Base-by-base conservation (phyloP, 192 early-diverging fungal species). In the Ramicandelaber brevisporus region DNA sequence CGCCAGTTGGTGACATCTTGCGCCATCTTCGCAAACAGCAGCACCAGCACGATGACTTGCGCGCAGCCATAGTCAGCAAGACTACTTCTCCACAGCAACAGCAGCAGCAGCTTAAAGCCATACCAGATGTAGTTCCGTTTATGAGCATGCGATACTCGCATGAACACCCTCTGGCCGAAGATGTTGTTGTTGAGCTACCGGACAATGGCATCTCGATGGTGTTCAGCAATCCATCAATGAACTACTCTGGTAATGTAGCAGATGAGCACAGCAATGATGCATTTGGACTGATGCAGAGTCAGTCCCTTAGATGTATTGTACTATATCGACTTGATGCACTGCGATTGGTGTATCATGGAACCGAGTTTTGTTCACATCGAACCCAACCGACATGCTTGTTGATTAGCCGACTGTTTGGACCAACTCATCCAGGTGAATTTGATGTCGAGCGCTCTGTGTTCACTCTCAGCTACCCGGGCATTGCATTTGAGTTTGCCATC, bases 401-500 rank as follows among this genome's bases (percentile, higher is more conserved):
- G 1, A 63, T 75, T 10, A 70, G 76, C 49, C 63, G 64, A 34
- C 41, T 63, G 5, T 73, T 80, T 56, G 77, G 77, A 6, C 59
- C 64, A 9, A 62, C 64, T 4, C 58, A 53, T 32, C 69, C 61
- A 25, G 74, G 74, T 21, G 59, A 58, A 27, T 68, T 70, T 34
- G 50, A 68, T 29, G 20, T 33, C 0, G 23, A 32, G 13, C 49
- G 50, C 18, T 45, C 59, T 11, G 34, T 51, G 26, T 79, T 75
- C 30, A 62, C 60, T 2, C 38, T 79, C 10, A 65, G 53, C 29
- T 79, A 79, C 43, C 72, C 70, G 64, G 75, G 75, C 16, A 31
- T 79, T 4, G 56, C 76, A 4, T 69, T 79, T 38, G 45, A 61
- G 4, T 79, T 79, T 36, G 61, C 69, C 6, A 68, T 79, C 20